Evolutionary conservation across 164 flowering plant genomes (phyloP).

Genomic region (Nelumbo lutea): DNA sequence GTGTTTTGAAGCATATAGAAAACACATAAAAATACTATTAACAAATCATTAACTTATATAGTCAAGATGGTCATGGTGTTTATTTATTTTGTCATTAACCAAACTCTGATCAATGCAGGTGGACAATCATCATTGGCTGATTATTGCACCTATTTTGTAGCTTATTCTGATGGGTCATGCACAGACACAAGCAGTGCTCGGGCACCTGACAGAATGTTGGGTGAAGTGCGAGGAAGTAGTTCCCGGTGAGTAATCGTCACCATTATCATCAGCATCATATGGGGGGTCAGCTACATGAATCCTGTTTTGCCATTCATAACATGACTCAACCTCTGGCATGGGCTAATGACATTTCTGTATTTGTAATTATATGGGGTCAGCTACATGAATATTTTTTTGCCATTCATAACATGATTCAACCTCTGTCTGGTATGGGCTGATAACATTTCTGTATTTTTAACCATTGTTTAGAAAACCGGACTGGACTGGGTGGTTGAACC

Average conservation of each 20-base stretch:
- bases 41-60: not conserved
- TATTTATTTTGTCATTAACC: not conserved
- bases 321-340: not conserved
- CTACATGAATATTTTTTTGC: not conserved
- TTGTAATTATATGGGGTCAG: too few relatives aligned
- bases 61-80: not conserved
- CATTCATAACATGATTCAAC: not conserved
- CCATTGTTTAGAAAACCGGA: too few relatives aligned
- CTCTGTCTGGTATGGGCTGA: not conserved
- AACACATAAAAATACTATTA: not conserved
- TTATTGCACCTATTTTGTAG: slow-evolving; percentile 96
- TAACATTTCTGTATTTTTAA: not conserved
- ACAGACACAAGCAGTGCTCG: slow-evolving; percentile 91
- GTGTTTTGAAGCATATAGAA: not conserved
- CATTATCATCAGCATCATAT: too few relatives aligned
- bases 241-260: slow-evolving; percentile 56
- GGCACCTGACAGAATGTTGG: slow-evolving; percentile 97
- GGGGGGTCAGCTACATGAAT: too few relatives aligned
- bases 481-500: too few relatives aligned
- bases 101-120: slow-evolving; percentile 37
- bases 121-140: slow-evolving; percentile 99
- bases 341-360: not conserved
- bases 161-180: slow-evolving; percentile 99
- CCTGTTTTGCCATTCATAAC: not conserved
- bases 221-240: slow-evolving; percentile 92